Conservation (phyloP, 106 monocot species). For the Hemerocallis citrina region DNA sequence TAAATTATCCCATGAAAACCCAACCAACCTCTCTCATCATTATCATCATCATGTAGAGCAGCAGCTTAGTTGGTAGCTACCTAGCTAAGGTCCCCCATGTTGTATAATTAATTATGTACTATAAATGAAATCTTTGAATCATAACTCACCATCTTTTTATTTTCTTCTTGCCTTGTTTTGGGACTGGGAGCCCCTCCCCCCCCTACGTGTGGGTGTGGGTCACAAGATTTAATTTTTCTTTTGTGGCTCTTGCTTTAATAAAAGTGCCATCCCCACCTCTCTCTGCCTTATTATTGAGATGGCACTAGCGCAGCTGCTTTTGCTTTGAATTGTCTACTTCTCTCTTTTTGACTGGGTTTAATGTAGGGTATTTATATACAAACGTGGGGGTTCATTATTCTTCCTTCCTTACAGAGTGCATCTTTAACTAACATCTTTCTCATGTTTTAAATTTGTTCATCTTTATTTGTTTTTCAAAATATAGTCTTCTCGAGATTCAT, state of each 20-base stretch:
- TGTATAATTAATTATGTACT: neutral
- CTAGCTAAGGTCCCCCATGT: neutral
- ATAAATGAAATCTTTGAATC: conserved; percentile 1
- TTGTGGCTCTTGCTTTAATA: neutral
- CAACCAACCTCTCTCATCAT: conserved; percentile 6
- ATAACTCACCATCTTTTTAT: neutral
- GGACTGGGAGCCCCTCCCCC: neutral
- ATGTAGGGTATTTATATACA: neutral
- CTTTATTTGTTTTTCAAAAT: no score
- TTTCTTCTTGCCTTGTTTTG: neutral
- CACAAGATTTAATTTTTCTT: neutral
- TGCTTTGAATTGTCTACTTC: neutral
- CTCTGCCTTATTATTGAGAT: no score
- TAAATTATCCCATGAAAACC: neutral
- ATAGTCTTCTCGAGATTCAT: no score
- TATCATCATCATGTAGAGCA: conserved; percentile 8
- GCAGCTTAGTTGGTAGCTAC: no score
- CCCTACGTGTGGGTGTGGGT: neutral
- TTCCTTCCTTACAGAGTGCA: neutral
- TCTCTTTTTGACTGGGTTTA: neutral
- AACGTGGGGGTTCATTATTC: neutral
- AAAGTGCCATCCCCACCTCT: neutral
- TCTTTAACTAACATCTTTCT: conserved; percentile 7
- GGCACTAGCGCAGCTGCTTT: neutral
- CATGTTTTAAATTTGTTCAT: no score